These are phyloP conservation scores for Eremomyces bilateralis DNA, from an alignment of 495 filamentous ascomycete species.

Conservation along the genomic window DNA sequence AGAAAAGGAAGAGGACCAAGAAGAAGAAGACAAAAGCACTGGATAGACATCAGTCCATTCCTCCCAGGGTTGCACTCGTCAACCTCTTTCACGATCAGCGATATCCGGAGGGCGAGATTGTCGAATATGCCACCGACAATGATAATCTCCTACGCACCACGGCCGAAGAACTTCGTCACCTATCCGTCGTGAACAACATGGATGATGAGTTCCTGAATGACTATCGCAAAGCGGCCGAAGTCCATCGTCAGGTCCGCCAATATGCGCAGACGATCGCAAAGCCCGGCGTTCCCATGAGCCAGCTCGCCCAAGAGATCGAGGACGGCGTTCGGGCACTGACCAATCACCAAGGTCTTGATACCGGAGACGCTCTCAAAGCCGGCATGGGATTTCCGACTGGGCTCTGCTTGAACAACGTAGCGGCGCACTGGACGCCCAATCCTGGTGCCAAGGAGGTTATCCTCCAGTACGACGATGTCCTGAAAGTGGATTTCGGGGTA, in stretches of 20 bases:
- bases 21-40: conserved; percentile 39
- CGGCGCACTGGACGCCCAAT: conserved; percentile 80
- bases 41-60: conserved; percentile 37
- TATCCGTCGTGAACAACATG: conserved; percentile 54
- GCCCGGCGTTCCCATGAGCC: conserved; percentile 58
- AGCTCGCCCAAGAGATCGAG: conserved; percentile 74
- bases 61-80: conserved; percentile 53
- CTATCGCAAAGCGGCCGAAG: conserved; percentile 71
- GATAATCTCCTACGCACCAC: conserved; percentile 70
- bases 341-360: conserved; percentile 54
- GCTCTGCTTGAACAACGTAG: conserved; percentile 67
- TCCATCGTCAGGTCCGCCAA: conserved; percentile 71
- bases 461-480: conserved; percentile 59
- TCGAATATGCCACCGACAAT: conserved; percentile 35
- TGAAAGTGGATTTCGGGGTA: conserved; percentile 87
- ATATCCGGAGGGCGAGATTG: conserved; percentile 66
- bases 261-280: conserved; percentile 63
- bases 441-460: conserved; percentile 64
- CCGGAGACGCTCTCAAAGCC: conserved; percentile 56
- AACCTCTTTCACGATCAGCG: conserved; percentile 51
- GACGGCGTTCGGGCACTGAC: conserved; percentile 59
- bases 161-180: conserved; percentile 67
- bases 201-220: conserved; percentile 52
- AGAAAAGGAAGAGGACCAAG: conserved; percentile 37
- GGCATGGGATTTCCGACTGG: conserved; percentile 84